A percentile compares a stretch with the other conserved stretches of the same genome.
phyloP scores from a whole-genome alignment of 2,329 filamentous ascomycete species.

The Apiospora marii region DNA sequence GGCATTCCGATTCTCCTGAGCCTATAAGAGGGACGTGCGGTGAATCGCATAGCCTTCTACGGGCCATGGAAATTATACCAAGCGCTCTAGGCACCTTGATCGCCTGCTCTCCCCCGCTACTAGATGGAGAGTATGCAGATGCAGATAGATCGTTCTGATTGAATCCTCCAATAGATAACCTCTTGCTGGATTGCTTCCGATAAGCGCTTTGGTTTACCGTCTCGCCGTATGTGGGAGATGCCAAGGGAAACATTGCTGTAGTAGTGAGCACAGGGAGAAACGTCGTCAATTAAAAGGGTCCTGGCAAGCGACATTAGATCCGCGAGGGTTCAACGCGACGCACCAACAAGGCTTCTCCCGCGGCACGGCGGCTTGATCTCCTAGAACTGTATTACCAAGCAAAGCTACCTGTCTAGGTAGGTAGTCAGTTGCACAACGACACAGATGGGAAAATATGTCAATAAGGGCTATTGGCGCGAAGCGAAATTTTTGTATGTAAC shows the following conservation, averaged over 20 bases:
- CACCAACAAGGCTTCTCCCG: constrained; percentile 14
- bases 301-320: constrained; percentile 17
- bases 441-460: not conserved
- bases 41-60: not conserved
- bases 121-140: not conserved
- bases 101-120: not conserved
- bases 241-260: not conserved
- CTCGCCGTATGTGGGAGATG: not conserved
- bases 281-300: constrained; percentile 20
- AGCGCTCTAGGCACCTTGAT: not conserved
- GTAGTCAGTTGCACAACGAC: not conserved
- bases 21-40: constrained; percentile 10
- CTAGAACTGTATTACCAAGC: constrained; percentile 12
- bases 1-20: constrained; percentile 6
- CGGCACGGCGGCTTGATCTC: constrained; percentile 8
- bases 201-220: not conserved
- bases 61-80: constrained; percentile 12
- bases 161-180: not conserved
- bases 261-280: constrained; percentile 2
- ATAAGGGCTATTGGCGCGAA: not conserved
- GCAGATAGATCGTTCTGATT: not conserved
- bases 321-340: not conserved
- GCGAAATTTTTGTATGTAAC: constrained; percentile 10
- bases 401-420: not conserved
- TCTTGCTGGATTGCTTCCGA: not conserved